Conservation (phyloP, 768 basidiomycete genomes). For the Tulasnella calospora region DNA sequence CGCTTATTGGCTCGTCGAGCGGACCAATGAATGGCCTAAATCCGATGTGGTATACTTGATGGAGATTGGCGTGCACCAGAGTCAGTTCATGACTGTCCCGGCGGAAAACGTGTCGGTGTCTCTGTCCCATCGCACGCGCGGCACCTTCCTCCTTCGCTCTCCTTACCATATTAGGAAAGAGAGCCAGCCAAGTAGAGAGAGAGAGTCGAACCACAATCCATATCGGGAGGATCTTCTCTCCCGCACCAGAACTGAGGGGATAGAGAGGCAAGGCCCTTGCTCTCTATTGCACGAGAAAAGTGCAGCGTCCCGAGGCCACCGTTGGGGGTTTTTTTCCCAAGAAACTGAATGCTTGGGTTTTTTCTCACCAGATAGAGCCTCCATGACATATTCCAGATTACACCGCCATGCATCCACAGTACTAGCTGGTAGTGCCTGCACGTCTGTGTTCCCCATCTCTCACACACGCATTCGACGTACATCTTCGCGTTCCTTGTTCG, state of each 20-base stretch:
- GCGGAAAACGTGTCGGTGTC: conserved; percentile 7
- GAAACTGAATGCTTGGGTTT: neutral
- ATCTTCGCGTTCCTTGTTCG: neutral
- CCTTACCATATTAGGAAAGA: neutral
- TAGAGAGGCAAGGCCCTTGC: neutral
- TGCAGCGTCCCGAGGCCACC: neutral
- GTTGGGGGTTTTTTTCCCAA: neutral
- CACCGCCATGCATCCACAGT: neutral
- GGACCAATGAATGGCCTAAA: neutral
- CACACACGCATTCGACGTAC: neutral
- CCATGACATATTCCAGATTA: neutral
- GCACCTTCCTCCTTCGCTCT: neutral
- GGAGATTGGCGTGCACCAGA: neutral
- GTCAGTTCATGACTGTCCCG: neutral
- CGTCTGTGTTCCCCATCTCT: neutral
- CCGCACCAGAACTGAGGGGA: neutral
- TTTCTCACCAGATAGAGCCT: conserved; percentile 11
- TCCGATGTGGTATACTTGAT: neutral
- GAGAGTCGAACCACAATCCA: neutral
- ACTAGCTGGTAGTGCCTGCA: neutral
- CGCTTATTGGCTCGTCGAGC: neutral
- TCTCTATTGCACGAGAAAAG: neutral
- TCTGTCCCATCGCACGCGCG: neutral
- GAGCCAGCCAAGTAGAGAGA: neutral
- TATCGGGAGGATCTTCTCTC: conserved; percentile 9